Percentiles rank a stretch among this genome's conserved stretches.
phyloP scores from a whole-genome alignment of 2,329 filamentous ascomycete species.

The Zymoseptoria ardabiliae region DNA sequence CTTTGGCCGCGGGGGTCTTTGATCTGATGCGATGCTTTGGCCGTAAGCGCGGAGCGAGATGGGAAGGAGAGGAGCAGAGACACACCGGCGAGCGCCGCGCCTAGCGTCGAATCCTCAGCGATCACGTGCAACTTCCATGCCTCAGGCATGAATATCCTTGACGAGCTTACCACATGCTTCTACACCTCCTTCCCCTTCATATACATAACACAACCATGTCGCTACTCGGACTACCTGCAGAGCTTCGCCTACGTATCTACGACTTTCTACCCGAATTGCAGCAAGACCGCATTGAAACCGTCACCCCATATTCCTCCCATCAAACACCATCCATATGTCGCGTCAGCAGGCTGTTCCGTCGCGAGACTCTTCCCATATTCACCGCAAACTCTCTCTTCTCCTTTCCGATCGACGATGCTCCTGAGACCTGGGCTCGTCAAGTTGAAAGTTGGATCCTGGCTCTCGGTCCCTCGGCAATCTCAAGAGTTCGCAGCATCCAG shows the following conservation, averaged over 20 bases:
- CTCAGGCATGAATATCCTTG: background rate
- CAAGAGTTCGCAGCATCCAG: constrained; percentile 15
- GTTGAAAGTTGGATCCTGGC: constrained; percentile 13
- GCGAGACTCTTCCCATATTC: constrained; percentile 21
- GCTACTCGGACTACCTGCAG: constrained; percentile 10
- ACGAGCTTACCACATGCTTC: background rate
- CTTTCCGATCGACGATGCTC: constrained; percentile 15
- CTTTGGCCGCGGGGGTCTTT: background rate
- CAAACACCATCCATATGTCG: constrained; percentile 21
- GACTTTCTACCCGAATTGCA: constrained; percentile 15
- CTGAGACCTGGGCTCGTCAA: constrained; percentile 4
- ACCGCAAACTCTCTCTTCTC: constrained; percentile 15
- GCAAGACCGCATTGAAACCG: constrained; percentile 5
- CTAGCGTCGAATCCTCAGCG: background rate
- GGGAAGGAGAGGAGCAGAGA: background rate
- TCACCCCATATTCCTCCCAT: constrained; percentile 9
- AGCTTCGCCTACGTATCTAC: constrained; percentile 17
- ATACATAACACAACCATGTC: constrained; percentile 8
- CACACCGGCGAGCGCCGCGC: background rate
- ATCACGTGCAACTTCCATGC: background rate
- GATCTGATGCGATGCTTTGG: background rate
- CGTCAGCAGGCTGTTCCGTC: constrained; percentile 11
- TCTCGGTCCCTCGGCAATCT: constrained; percentile 8
- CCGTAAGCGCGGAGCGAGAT: background rate
- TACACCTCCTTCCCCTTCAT: background rate